phyloP scores from a whole-genome alignment of 441 rosid genomes.

The Pelargonium fulgidum region DNA sequence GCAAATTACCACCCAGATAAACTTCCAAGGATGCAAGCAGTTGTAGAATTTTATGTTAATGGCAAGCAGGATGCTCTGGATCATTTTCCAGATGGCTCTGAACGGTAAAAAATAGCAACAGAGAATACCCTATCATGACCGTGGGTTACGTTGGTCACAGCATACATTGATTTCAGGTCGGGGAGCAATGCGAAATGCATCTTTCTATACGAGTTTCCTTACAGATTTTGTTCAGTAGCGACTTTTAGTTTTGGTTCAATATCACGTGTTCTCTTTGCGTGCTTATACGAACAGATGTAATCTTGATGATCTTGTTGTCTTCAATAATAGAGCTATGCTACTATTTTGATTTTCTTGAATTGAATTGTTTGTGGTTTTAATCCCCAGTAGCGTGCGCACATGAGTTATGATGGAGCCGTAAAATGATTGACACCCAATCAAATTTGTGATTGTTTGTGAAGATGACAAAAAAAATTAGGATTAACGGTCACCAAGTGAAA shows the following conservation, averaged over 20 bases:
- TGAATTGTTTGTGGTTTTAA: no score
- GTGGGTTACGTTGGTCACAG: no score
- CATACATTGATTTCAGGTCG: not conserved
- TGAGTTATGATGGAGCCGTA: no score
- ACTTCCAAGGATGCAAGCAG: constrained; percentile 76
- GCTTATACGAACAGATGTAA: constrained; percentile 5
- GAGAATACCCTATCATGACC: constrained; percentile 15
- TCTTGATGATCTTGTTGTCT: constrained; percentile 17
- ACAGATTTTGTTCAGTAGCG: constrained; percentile 14
- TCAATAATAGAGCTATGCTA: not conserved
- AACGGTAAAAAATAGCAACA: constrained; percentile 35
- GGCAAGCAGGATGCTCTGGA: constrained; percentile 77
- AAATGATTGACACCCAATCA: no score
- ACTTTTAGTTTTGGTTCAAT: no score
- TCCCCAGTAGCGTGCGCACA: no score
- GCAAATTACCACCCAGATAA: constrained; percentile 90
- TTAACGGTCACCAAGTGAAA: constrained; percentile 27
- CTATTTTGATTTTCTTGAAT: no score
- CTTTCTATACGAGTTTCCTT: constrained; percentile 20
- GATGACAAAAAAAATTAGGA: constrained; percentile 1
- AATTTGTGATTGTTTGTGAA: no score
- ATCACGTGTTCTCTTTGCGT: constrained; percentile 5
- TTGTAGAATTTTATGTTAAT: constrained; percentile 67
- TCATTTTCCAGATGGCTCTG: constrained; percentile 80
- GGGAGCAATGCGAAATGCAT: constrained; percentile 17